Percentiles rank a stretch among this genome's conserved stretches.
phyloP scores from a whole-genome alignment of 139 green algal species.

The Chlamydomonas incerta region DNA sequence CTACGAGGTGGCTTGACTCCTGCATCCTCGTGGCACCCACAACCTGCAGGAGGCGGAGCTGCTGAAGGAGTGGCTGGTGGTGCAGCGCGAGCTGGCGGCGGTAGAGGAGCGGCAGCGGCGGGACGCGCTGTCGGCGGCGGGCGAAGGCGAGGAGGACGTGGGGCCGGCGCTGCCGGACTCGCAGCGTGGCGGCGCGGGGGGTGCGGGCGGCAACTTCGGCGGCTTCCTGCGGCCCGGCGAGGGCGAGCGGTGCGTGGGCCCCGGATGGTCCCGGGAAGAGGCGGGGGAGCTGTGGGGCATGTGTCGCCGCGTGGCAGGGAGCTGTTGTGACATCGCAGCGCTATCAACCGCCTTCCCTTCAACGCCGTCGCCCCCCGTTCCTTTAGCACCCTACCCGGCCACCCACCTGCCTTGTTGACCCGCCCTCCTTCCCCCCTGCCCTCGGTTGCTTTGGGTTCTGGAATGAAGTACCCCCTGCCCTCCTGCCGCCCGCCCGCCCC shows the following conservation, averaged over 20 bases:
- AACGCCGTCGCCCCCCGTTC: too few species aligned
- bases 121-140: slow-evolving; percentile 30
- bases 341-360: background rate
- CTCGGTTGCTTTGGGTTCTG: too few species aligned
- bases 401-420: too few species aligned
- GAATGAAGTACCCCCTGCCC: too few species aligned
- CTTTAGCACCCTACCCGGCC: too few species aligned
- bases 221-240: slow-evolving; percentile 70
- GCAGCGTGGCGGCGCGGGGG: background rate
- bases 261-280: background rate
- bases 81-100: slow-evolving; percentile 29
- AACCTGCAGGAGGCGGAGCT: slow-evolving; percentile 73
- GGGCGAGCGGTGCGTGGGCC: slow-evolving; percentile 53
- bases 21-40: too few species aligned
- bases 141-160: slow-evolving; percentile 67
- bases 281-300: too few species aligned
- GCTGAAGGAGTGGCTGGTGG: slow-evolving; percentile 65
- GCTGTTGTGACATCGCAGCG: background rate
- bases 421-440: too few species aligned
- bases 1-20: too few species aligned
- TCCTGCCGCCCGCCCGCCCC: too few species aligned
- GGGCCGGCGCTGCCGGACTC: slow-evolving; percentile 68
- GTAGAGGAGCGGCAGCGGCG: slow-evolving; percentile 49
- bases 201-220: slow-evolving; percentile 64
- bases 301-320: too few species aligned